Percentiles rank a stretch among this genome's conserved stretches.
Conservation (phyloP, 169 alveolate genomes). For the Plasmodium gaboni region DNA sequence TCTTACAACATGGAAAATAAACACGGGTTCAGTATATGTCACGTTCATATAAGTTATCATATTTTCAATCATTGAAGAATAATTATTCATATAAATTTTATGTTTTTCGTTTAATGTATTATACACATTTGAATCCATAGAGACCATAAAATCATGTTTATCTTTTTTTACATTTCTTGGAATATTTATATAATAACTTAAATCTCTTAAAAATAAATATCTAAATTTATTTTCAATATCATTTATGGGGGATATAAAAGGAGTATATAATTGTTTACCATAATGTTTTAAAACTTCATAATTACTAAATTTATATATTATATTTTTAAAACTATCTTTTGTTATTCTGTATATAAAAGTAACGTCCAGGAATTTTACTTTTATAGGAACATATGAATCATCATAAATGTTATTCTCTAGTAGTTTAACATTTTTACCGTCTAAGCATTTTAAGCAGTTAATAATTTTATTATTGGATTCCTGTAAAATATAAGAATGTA, state of each 20-base stretch:
- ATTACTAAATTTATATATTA: conserved; percentile 33
- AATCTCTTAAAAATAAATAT: conserved; percentile 38
- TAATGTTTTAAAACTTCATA: conserved; percentile 1
- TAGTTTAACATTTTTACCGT: conserved; percentile 49
- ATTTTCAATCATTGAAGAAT: conserved; percentile 14
- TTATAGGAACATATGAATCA: conserved; percentile 53
- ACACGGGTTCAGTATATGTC: conserved; percentile 27
- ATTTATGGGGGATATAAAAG: conserved; percentile 10
- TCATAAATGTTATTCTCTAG: conserved; percentile 10
- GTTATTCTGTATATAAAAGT: conserved; percentile 32
- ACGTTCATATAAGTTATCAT: conserved; percentile 17
- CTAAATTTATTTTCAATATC: conserved; percentile 52
- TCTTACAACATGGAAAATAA: conserved; percentile 33
- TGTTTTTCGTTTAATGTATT: conserved; percentile 23
- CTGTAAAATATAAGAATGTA: not conserved
- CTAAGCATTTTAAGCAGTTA: conserved; percentile 37
- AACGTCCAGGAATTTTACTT: conserved; percentile 24
- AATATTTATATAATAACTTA: conserved; percentile 51
- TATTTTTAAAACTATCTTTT: conserved; percentile 34
- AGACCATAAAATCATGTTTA: conserved; percentile 18
- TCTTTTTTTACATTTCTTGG: conserved; percentile 22
- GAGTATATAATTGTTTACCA: not conserved
- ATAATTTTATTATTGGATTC: not conserved
- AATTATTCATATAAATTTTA: conserved; percentile 14
- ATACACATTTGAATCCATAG: conserved; percentile 22